Conservation (phyloP, 2,329 filamentous ascomycete species). For the Penicillium digitatum region DNA sequence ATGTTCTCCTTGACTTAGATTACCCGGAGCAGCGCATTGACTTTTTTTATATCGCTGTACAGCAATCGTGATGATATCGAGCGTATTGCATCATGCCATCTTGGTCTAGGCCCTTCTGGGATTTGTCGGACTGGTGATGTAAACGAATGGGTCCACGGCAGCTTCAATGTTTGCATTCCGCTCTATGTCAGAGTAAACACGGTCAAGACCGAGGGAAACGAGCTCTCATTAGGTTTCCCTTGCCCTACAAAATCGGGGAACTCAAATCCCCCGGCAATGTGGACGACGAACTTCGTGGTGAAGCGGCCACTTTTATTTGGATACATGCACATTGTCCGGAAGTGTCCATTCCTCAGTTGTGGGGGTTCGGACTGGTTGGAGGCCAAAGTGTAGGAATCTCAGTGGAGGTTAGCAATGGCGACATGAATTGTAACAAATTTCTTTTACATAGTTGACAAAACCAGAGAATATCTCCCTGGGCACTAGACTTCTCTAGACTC, state of each 20-base stretch:
- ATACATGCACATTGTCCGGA: constrained; percentile 38
- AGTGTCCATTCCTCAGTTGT: too few species aligned
- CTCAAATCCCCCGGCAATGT: constrained; percentile 37
- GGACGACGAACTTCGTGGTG: constrained; percentile 44
- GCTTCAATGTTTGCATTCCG: too few species aligned
- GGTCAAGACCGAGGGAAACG: too few species aligned
- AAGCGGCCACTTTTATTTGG: constrained; percentile 44
- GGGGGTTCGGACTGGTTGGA: too few species aligned
- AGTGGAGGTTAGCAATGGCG: too few species aligned
- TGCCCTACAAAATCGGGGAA: constrained; percentile 39
- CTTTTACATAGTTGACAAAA: constrained; percentile 10
- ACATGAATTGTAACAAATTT: too few species aligned
- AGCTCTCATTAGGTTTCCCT: constrained; percentile 11
- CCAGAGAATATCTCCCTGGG: constrained; percentile 14
- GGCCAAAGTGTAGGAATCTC: too few species aligned
- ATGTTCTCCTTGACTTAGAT: constrained; percentile 11
- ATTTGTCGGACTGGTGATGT: constrained; percentile 23
- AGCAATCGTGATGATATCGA: constrained; percentile 8
- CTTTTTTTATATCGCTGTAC: constrained; percentile 14
- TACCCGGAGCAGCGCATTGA: constrained; percentile 12
- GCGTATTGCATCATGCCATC: constrained; percentile 9
- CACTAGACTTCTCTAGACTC: constrained; percentile 22
- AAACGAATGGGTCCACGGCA: too few species aligned
- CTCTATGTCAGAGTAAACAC: too few species aligned
- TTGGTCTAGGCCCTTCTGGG: constrained; percentile 8